These are phyloP conservation scores for Penicillium crustosum DNA, from an alignment of 2,329 filamentous ascomycete species.

Conservation along the genomic window DNA sequence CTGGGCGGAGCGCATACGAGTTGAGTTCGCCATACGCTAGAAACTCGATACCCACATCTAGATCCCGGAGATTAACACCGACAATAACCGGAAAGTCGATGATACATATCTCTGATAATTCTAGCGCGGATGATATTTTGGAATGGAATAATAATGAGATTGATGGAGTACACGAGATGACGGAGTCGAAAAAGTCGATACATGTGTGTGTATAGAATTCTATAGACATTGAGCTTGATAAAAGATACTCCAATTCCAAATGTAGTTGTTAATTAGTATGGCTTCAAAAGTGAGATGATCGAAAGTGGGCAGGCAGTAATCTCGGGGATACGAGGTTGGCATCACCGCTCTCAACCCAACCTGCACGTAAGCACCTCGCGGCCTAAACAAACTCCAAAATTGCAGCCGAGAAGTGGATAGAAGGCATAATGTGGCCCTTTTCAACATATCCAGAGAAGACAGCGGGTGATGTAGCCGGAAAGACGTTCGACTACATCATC, in stretches of 20 bases:
- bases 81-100: conserved; percentile 7
- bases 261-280: no score
- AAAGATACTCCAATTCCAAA: background rate
- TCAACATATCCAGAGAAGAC: background rate
- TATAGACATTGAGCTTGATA: no score
- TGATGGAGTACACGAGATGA: background rate
- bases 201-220: background rate
- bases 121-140: conserved; percentile 9
- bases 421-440: background rate
- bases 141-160: background rate
- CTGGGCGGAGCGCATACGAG: conserved; percentile 14
- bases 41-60: conserved; percentile 1
- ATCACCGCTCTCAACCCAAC: background rate
- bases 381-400: background rate
- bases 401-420: background rate
- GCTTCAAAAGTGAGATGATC: background rate
- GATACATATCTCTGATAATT: conserved; percentile 9
- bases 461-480: background rate
- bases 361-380: background rate
- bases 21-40: conserved; percentile 12
- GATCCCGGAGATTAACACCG: conserved; percentile 9
- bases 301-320: background rate
- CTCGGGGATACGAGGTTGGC: background rate
- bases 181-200: background rate
- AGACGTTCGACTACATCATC: conserved; percentile 3